These are phyloP conservation scores for Talaromyces marneffei DNA, from an alignment of 2,329 filamentous ascomycete species.

Conservation along the genomic window DNA sequence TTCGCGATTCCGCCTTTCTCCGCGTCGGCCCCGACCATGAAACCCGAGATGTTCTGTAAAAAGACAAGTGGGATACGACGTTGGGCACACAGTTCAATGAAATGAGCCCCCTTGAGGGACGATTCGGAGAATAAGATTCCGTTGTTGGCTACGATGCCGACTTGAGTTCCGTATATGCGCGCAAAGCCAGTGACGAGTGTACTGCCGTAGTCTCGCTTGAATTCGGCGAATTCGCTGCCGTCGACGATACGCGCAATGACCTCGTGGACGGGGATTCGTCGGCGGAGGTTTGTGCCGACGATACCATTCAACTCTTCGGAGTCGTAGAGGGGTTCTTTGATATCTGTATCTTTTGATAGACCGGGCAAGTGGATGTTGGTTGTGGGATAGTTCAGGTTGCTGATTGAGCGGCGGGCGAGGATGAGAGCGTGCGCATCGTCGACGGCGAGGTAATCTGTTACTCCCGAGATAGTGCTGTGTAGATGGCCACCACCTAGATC, in stretches of 20 bases:
- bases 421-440: conserved; percentile 88
- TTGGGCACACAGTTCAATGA: conserved; percentile 90
- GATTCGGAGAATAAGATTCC: conserved; percentile 89
- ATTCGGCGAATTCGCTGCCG: conserved; percentile 83
- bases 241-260: conserved; percentile 91
- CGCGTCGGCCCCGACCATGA: conserved; percentile 93
- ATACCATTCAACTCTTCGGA: conserved; percentile 78
- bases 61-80: conserved; percentile 86
- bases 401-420: conserved; percentile 74
- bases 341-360: conserved; percentile 30
- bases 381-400: conserved; percentile 82
- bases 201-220: conserved; percentile 84
- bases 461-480: conserved; percentile 84
- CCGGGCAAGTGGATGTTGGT: conserved; percentile 31
- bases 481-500: conserved; percentile 85
- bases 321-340: conserved; percentile 73
- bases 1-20: conserved; percentile 95
- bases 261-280: conserved; percentile 78
- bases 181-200: conserved; percentile 92
- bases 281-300: conserved; percentile 81
- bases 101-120: conserved; percentile 89
- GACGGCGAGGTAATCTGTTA: conserved; percentile 91
- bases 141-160: conserved; percentile 93
- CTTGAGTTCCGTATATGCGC: conserved; percentile 78
- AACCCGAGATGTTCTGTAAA: conserved; percentile 92